Percentiles rank a stretch among this genome's conserved stretches.
phyloP scores from a whole-genome alignment of 2,329 filamentous ascomycete species.

The Claviceps digitariae region DNA sequence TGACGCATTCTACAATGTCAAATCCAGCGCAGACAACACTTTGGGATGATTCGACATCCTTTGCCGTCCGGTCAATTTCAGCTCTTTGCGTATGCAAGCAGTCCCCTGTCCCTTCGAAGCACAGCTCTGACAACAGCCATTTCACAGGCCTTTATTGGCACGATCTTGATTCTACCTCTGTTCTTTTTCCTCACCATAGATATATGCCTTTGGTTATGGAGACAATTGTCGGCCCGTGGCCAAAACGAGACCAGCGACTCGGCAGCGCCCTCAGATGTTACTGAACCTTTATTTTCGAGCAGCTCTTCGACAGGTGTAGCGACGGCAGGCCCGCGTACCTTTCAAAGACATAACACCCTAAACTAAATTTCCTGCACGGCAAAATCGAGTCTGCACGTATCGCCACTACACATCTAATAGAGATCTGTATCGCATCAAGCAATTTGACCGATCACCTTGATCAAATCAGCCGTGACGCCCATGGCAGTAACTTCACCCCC shows the following conservation, averaged over 20 bases:
- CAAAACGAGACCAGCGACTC: background rate
- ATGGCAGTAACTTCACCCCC: slow-evolving; percentile 94
- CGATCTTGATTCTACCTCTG: slow-evolving; percentile 33
- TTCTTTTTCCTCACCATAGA: slow-evolving; percentile 36
- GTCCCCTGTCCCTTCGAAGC: slow-evolving; percentile 1
- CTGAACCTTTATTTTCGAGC: background rate
- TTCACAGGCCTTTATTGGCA: slow-evolving; percentile 28
- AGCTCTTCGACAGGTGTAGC: background rate
- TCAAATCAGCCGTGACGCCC: slow-evolving; percentile 86
- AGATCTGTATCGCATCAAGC: slow-evolving; percentile 18
- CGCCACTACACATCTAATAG: background rate
- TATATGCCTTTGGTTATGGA: slow-evolving; percentile 38
- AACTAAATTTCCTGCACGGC: background rate
- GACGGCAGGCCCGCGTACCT: slow-evolving; percentile 2
- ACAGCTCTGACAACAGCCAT: slow-evolving; percentile 5
- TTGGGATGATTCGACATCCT: slow-evolving; percentile 15
- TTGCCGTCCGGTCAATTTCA: slow-evolving; percentile 23
- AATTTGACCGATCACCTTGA: slow-evolving; percentile 73
- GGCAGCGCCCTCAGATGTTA: background rate
- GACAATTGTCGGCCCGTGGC: slow-evolving; percentile 20
- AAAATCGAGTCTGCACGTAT: background rate
- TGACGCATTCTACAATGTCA: slow-evolving; percentile 11
- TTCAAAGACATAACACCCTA: slow-evolving; percentile 3
- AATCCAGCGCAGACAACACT: slow-evolving; percentile 10
- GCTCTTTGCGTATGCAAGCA: slow-evolving; percentile 21